A percentile compares a stretch with the other conserved stretches of the same genome.
Conservation (phyloP, 2,329 filamentous ascomycete genomes). For the Trichophyton benhamiae region DNA sequence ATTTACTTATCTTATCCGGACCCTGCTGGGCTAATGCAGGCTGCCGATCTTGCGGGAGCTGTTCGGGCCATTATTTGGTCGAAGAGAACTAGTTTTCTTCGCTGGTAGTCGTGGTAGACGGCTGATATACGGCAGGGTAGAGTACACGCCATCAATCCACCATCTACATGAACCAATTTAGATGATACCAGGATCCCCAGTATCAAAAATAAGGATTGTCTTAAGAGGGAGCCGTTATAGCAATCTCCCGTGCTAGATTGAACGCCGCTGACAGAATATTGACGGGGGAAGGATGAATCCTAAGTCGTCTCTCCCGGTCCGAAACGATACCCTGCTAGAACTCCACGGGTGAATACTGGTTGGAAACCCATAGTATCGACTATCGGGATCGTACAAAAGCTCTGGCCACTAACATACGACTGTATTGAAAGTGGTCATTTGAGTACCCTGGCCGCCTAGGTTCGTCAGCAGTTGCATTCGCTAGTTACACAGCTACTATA, state of each 20-base stretch:
- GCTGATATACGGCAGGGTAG: no score
- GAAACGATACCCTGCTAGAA: no score
- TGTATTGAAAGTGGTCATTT: no score
- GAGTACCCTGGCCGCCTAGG: no score
- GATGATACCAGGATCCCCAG: not conserved
- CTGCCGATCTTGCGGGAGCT: not conserved
- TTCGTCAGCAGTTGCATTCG: no score
- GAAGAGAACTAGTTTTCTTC: not conserved
- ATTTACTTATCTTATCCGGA: not conserved
- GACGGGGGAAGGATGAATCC: not conserved
- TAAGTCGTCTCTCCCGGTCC: no score
- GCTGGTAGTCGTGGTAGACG: not conserved
- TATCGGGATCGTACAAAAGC: no score
- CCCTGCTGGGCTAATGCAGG: not conserved
- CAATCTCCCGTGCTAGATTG: not conserved
- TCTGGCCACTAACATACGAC: no score
- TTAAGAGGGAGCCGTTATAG: not conserved
- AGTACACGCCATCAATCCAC: no score
- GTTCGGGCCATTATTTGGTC: not conserved
- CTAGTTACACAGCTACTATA: no score
- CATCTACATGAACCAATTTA: not conserved
- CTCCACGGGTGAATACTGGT: no score
- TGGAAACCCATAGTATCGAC: no score
- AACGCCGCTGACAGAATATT: not conserved
- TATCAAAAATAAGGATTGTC: not conserved